A percentile compares a stretch with the other conserved stretches of the same genome.
Evolutionary conservation across 2,329 filamentous ascomycete species (phyloP).

Genomic region (Fonsecaea monophora): DNA sequence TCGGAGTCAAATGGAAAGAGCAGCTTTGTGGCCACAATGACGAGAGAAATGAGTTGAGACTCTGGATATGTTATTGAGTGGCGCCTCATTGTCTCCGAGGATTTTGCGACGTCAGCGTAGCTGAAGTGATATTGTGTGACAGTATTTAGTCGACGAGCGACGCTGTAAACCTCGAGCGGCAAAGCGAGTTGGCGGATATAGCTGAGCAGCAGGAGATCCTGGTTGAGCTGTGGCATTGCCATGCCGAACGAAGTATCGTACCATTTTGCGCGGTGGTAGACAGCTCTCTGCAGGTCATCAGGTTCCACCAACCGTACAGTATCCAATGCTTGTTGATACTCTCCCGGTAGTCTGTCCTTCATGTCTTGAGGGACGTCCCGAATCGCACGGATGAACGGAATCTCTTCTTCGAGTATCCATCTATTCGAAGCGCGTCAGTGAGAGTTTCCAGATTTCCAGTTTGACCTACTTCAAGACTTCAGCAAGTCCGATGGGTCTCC

Average conservation of each 20-base stretch:
- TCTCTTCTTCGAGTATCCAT: slow-evolving; percentile 71
- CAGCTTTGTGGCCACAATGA: slow-evolving; percentile 80
- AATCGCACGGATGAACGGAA: slow-evolving; percentile 73
- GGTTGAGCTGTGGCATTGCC: slow-evolving; percentile 74
- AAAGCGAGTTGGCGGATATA: slow-evolving; percentile 75
- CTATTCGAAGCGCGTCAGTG: slow-evolving; percentile 43
- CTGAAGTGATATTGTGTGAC: slow-evolving; percentile 62
- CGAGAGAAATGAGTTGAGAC: slow-evolving; percentile 70
- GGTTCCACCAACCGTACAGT: slow-evolving; percentile 51
- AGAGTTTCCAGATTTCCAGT: slow-evolving; percentile 27
- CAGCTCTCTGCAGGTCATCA: slow-evolving; percentile 68
- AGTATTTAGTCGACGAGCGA: slow-evolving; percentile 63
- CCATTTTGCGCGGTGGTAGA: slow-evolving; percentile 67
- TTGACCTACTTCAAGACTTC: slow-evolving; percentile 64
- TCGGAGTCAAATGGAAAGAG: slow-evolving; percentile 77
- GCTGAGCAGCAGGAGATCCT: slow-evolving; percentile 70
- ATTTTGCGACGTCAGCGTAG: slow-evolving; percentile 53
- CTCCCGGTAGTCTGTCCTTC: slow-evolving; percentile 52
- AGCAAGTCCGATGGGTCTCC: slow-evolving; percentile 75
- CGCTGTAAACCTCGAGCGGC: slow-evolving; percentile 72
- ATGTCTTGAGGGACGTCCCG: slow-evolving; percentile 53
- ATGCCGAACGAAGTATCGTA: slow-evolving; percentile 74
- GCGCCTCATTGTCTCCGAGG: slow-evolving; percentile 16
- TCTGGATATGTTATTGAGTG: slow-evolving; percentile 72
- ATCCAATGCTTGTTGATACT: slow-evolving; percentile 51